Conservation (phyloP, 352 stramenopile genomes). For the Phytophthora uliginosa region DNA sequence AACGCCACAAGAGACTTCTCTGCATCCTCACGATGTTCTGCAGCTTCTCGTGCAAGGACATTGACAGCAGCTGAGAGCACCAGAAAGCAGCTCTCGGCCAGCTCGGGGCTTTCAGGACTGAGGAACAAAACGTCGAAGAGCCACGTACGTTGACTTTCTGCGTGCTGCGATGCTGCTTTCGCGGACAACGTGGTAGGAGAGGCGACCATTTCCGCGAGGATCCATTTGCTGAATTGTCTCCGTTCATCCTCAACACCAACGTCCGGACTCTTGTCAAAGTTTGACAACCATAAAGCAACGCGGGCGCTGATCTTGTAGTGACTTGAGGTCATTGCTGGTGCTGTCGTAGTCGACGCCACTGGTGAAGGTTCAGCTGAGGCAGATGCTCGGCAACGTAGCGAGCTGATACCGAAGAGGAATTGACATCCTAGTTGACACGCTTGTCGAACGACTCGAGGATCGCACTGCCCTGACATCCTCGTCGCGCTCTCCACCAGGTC, state of each 20-base stretch:
- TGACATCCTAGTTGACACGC: slow-evolving; percentile 40
- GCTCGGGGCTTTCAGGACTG: slow-evolving; percentile 32
- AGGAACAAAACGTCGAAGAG: slow-evolving; percentile 73
- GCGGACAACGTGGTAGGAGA: slow-evolving; percentile 12
- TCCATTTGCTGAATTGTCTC: slow-evolving; percentile 43
- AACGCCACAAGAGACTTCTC: slow-evolving; percentile 33
- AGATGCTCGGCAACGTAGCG: slow-evolving; percentile 24
- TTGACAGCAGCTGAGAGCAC: slow-evolving; percentile 33
- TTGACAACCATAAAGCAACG: slow-evolving; percentile 23
- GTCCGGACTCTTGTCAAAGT: slow-evolving; percentile 3
- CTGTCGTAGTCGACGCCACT: neutral
- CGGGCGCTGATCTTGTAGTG: slow-evolving; percentile 9
- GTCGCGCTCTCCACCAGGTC: slow-evolving; percentile 24
- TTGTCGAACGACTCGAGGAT: slow-evolving; percentile 12
- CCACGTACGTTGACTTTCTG: slow-evolving; percentile 55
- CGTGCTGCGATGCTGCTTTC: slow-evolving; percentile 4
- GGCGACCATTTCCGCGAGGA: slow-evolving; percentile 36
- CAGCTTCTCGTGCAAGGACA: slow-evolving; percentile 30
- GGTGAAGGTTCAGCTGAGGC: neutral
- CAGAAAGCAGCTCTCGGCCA: slow-evolving; percentile 42
- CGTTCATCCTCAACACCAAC: slow-evolving; percentile 16
- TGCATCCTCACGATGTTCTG: slow-evolving; percentile 3
- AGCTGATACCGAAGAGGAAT: slow-evolving; percentile 50
- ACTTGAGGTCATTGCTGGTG: neutral
- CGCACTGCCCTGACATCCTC: neutral